These are phyloP conservation scores for Thalia dealbata DNA, from an alignment of 176 grass and related monocot genomes.

Conservation along the genomic window DNA sequence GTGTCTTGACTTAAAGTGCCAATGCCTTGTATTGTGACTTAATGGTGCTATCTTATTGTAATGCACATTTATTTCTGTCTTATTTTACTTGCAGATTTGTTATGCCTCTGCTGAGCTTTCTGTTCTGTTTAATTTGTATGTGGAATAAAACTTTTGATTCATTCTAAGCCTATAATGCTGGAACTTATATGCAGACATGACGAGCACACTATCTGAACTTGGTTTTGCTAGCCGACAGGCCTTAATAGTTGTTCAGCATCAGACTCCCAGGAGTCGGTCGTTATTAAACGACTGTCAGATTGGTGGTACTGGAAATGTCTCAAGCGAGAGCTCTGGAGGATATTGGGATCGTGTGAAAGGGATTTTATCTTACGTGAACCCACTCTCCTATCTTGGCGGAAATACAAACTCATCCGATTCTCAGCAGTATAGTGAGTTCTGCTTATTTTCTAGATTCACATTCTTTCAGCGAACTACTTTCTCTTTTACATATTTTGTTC, in stretches of 20 bases:
- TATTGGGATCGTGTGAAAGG: conserved; percentile 67
- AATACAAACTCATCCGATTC: conserved; percentile 30
- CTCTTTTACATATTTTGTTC: no score
- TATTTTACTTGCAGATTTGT: background rate
- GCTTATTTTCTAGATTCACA: background rate
- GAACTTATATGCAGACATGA: conserved; percentile 45
- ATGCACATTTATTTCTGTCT: background rate
- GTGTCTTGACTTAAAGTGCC: no score
- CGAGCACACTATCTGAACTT: conserved; percentile 47
- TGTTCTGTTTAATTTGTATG: background rate
- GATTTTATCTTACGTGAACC: conserved; percentile 58
- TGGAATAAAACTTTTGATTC: no score
- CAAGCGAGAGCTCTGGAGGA: conserved; percentile 20
- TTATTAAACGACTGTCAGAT: conserved; percentile 16
- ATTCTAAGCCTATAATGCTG: background rate
- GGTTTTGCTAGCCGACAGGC: conserved; percentile 79
- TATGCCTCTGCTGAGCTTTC: background rate
- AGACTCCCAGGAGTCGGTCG: conserved; percentile 27
- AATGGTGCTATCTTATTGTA: background rate
- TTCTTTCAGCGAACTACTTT: background rate
- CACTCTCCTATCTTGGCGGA: conserved; percentile 60
- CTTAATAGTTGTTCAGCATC: conserved; percentile 66
- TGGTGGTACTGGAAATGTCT: conserved; percentile 12
- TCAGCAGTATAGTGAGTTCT: conserved; percentile 35
- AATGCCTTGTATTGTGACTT: no score